Evolutionary conservation across 352 stramenopile species (phyloP).

Genomic region (Globisporangium heterothallicum): DNA sequence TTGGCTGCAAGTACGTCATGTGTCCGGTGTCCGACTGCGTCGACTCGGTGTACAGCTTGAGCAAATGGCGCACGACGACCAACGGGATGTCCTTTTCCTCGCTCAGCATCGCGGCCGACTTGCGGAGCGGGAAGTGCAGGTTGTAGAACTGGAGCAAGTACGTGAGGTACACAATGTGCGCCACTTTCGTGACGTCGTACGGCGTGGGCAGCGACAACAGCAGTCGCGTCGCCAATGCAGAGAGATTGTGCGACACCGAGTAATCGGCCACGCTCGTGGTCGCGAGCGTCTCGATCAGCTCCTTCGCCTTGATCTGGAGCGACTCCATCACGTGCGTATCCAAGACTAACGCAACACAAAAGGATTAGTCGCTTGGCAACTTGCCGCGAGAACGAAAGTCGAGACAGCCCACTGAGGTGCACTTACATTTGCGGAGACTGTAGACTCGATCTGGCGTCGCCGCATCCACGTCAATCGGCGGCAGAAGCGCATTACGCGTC

Average conservation of each 20-base stretch:
- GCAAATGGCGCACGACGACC: slow-evolving; percentile 59
- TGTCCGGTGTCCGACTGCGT: slow-evolving; percentile 44
- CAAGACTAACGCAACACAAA: slow-evolving; percentile 39
- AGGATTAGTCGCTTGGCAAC: neutral
- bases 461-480: slow-evolving; percentile 66
- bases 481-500: slow-evolving; percentile 63
- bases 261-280: slow-evolving; percentile 56
- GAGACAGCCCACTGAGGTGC: slow-evolving; percentile 1
- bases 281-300: slow-evolving; percentile 58
- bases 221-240: slow-evolving; percentile 52
- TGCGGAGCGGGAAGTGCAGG: slow-evolving; percentile 54
- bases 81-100: slow-evolving; percentile 74
- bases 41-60: slow-evolving; percentile 68
- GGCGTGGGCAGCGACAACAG: slow-evolving; percentile 61
- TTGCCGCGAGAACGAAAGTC: neutral
- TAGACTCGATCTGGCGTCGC: slow-evolving; percentile 75
- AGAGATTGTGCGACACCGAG: slow-evolving; percentile 32
- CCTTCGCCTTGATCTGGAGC: slow-evolving; percentile 67
- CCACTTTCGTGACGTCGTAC: slow-evolving; percentile 67
- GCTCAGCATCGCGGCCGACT: slow-evolving; percentile 60
- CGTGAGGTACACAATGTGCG: slow-evolving; percentile 64
- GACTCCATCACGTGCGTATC: slow-evolving; percentile 64
- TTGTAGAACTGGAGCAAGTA: slow-evolving; percentile 71
- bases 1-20: slow-evolving; percentile 68
- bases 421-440: slow-evolving; percentile 71